Evolutionary conservation across 176 grass and related monocot species (phyloP), one percentile per base, ranked within the genome.

Genomic region (Zizania latifolia): DNA sequence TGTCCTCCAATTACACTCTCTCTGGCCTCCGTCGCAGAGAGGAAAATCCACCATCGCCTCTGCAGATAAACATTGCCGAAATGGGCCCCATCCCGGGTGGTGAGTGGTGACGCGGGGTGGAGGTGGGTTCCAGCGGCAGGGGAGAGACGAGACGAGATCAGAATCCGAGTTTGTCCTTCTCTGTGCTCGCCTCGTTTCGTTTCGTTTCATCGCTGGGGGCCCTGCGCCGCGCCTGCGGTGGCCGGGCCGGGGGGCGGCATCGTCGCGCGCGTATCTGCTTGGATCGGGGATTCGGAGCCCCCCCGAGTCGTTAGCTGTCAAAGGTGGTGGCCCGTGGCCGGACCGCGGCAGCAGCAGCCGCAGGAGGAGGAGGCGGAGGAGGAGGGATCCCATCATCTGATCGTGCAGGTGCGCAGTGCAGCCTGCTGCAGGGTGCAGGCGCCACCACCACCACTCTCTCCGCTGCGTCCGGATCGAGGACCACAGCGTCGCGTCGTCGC

Each of bases 111-210:
- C 29, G 35, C 16, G 66, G 31, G 10, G 66, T 9, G 29, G 13
- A 10, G 67, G 10, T 3, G 63, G 2, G 15, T 6, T n/a, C 21
- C 43, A 31, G 67, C 43, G 15, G 44, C 28, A 13, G 63, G 22
- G 11, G n/a, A n/a, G n/a, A n/a, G n/a, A n/a, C n/a, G n/a, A 33
- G 68, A 71, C 21, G 82, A 66, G 75, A 58, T 74, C 61, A 74
- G 85, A 78, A 87, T 83, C 79, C 66, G 79, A 30, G 40, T 43
- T 65, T 73, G 85, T 82, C 79, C 85, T 87, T 77, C 60, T 82
- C 44, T 41, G 24, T 37, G 39, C 39, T 13, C 8, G 46, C 41
- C 14, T n/a, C n/a, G n/a, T n/a, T n/a, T n/a, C n/a, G 34, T 6
- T 36, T 3, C 34, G 3, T 3, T 6, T 36, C 4, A 3, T 36